These are phyloP conservation scores for Peltaster fructicola DNA, from an alignment of 2,329 filamentous ascomycete genomes.

Conservation along the genomic window DNA sequence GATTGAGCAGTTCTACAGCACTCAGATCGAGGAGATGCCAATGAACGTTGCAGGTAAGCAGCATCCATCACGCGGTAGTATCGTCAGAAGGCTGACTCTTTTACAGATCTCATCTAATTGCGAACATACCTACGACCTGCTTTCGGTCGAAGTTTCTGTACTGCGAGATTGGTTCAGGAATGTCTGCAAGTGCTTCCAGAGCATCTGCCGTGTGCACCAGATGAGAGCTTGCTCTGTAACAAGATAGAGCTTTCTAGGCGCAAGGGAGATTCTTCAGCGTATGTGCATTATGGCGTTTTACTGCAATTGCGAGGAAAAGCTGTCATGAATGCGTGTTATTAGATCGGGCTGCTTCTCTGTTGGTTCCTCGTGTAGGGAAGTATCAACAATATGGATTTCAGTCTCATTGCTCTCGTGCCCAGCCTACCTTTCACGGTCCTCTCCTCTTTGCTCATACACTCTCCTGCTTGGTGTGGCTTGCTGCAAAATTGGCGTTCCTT, in stretches of 20 bases:
- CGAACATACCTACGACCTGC: conserved; percentile 5
- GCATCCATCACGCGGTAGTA: background rate
- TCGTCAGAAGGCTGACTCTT: conserved; percentile 21
- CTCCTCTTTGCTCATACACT: background rate
- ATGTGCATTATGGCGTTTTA: conserved; percentile 14
- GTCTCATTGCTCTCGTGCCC: conserved; percentile 3
- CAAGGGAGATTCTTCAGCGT: conserved; percentile 10
- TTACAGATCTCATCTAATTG: conserved; percentile 23
- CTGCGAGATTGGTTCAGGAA: conserved; percentile 4
- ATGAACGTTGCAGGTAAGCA: conserved; percentile 60
- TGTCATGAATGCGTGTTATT: conserved; percentile 13
- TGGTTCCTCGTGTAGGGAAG: conserved; percentile 16
- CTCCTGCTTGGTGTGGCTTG: background rate
- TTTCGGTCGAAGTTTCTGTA: conserved; percentile 7
- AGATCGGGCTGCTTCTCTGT: conserved; percentile 11
- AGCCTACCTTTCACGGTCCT: background rate
- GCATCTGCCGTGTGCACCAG: conserved; percentile 2
- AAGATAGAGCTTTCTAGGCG: conserved; percentile 2
- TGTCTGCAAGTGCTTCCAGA: conserved; percentile 2
- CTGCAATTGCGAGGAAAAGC: conserved; percentile 10
- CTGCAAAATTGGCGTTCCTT: conserved; percentile 1
- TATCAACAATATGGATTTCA: conserved; percentile 7
- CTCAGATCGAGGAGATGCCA: conserved; percentile 99
- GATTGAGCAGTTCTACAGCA: conserved; percentile 99
- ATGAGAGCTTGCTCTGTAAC: conserved; percentile 2